phyloP scores from a whole-genome alignment of 176 grass and related monocot species.

The Chrysopogon serrulatus region DNA sequence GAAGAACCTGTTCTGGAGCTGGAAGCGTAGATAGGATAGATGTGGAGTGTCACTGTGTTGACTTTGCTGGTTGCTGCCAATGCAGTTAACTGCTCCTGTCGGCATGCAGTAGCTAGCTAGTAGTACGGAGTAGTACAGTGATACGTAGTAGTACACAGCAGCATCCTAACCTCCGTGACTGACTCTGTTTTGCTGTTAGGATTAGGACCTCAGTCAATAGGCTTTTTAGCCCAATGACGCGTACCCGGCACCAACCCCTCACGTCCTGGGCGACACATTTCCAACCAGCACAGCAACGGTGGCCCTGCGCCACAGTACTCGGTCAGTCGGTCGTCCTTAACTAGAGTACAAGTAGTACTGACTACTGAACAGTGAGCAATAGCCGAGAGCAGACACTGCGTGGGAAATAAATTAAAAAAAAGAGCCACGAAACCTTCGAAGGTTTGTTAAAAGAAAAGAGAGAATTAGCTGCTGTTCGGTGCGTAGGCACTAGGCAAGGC shows the following conservation, averaged over 20 bases:
- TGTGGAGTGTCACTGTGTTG: too few species aligned
- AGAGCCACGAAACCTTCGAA: too few species aligned
- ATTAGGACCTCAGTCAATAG: neutral
- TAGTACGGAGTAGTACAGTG: neutral
- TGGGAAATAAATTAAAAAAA: too few species aligned
- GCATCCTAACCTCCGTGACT: neutral
- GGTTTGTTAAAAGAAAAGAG: too few species aligned
- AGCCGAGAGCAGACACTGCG: neutral
- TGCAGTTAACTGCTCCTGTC: neutral
- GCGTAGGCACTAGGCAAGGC: too few species aligned
- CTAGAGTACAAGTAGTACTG: too few species aligned
- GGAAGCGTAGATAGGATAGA: neutral
- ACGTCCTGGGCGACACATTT: neutral
- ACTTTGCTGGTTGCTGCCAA: neutral
- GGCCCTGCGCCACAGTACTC: neutral
- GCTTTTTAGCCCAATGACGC: neutral
- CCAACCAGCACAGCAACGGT: neutral
- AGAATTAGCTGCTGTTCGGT: too few species aligned
- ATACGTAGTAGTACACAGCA: too few species aligned
- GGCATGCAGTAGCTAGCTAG: neutral
- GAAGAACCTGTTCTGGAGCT: neutral
- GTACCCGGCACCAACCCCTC: neutral
- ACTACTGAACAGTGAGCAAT: too few species aligned
- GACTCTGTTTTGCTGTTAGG: neutral
- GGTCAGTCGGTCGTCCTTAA: neutral